phyloP scores from a whole-genome alignment of 202 grass and related monocot species.

The Eragrostis tef region DNA sequence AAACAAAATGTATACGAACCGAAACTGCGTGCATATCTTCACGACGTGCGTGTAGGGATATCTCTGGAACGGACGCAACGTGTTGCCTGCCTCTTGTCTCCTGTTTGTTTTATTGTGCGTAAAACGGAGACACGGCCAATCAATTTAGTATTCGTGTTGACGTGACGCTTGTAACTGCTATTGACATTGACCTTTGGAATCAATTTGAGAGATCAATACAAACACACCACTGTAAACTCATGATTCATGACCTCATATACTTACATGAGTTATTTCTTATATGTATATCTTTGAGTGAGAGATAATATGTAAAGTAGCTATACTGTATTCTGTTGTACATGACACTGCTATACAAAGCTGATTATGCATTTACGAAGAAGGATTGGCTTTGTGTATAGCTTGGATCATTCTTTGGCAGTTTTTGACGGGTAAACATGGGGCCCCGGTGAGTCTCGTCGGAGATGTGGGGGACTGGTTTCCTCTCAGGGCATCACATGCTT shows the following conservation, averaged over 20 bases:
- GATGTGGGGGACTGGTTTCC: conserved; percentile 73
- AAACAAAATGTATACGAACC: not conserved
- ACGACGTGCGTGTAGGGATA: not conserved
- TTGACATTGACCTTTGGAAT: conserved; percentile 4
- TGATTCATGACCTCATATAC: not conserved
- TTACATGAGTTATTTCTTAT: no score
- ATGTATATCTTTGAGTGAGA: not conserved
- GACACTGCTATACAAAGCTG: not conserved
- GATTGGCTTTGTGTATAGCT: not conserved
- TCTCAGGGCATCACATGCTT: conserved; percentile 46
- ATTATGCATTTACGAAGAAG: not conserved
- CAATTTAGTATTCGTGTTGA: conserved; percentile 35
- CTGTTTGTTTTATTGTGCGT: conserved; percentile 18
- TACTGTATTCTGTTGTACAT: not conserved
- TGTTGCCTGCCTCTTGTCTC: not conserved
- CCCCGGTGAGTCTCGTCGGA: conserved; percentile 49
- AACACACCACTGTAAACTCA: not conserved
- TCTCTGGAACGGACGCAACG: no score
- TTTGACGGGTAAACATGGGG: not conserved
- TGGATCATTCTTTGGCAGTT: conserved; percentile 12
- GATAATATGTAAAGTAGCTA: not conserved
- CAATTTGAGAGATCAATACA: not conserved
- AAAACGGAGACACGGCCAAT: conserved; percentile 9
- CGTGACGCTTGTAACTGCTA: conserved; percentile 33
- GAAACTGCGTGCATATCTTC: not conserved